Base-by-base conservation (phyloP, 345 rosid species). In the Tarenaya hassleriana region DNA sequence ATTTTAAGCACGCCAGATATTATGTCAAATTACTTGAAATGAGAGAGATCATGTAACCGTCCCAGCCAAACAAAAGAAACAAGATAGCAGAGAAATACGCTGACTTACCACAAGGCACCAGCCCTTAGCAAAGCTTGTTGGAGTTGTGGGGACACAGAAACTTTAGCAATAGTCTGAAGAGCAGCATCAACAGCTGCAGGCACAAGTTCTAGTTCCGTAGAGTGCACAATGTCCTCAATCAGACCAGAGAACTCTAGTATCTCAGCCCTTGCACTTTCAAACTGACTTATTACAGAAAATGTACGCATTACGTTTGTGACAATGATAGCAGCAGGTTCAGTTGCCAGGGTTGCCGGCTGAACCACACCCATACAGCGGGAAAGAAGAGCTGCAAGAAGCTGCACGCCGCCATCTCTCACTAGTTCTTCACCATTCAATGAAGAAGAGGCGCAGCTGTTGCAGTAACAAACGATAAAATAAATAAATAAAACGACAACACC, bases 391-490 rank as follows among this genome's bases (percentile, higher is more conserved):
- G 95, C 76, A 52, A 92, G 78, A 66, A 88, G 94, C 50, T 81
- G 90, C 66, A 88, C 74, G 50, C 98, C 98, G 51, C 88, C 95
- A 73, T 85, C 95, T 71, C 98, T 83, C 29, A 88, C 98, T 51
- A 92, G 94, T 77, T 92, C 98, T 68, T 92, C 97, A 40, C 98
- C 98, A 68, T 92, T 92, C 72, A 92, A 73, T 34, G 97, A 88
- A n/a, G 98, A 92, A 32, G 91, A 82, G 39, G 85, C 91, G 71
- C 97, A 92, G 68, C 97, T 92, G 59, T 61, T 64, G 62, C 9
- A 34, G 45, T 17, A 61, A 31, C 41, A 37, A 55, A 49, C 43
- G 55, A 35, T 31, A 44, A 21, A 31, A 19, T 16, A 41, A 32
- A 39, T 29, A 64, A 15, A 66, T 60, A 57, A 34, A 51, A 37